phyloP scores from a whole-genome alignment of 306 rosid genomes.

The Arachis stenosperma region DNA sequence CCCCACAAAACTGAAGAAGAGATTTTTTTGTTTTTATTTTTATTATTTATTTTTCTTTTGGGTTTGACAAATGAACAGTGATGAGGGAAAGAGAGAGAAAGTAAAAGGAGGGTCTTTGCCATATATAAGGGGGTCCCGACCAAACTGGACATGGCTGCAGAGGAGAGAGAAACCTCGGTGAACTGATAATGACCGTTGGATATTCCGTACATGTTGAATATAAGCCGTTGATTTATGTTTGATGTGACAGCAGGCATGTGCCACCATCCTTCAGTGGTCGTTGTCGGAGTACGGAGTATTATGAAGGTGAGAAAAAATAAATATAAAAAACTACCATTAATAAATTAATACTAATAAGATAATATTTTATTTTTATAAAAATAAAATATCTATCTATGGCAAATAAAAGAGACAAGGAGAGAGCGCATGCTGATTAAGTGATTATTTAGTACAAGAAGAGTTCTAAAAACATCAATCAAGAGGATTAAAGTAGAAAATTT shows the following conservation, averaged over 20 bases:
- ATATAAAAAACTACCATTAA: background rate
- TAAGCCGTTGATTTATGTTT: conserved; percentile 26
- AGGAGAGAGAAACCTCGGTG: conserved; percentile 50
- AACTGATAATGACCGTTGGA: conserved; percentile 47
- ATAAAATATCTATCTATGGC: too few species aligned
- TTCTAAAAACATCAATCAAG: too few species aligned
- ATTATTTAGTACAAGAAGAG: too few species aligned
- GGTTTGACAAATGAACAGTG: background rate
- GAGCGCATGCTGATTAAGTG: too few species aligned
- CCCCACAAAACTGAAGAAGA: too few species aligned
- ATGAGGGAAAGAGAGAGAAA: conserved; percentile 44
- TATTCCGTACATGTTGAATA: conserved; percentile 53
- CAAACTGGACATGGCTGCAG: conserved; percentile 65
- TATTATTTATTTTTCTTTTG: conserved; percentile 12
- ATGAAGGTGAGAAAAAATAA: conserved; percentile 28
- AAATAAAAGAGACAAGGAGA: too few species aligned
- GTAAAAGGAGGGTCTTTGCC: conserved; percentile 43
- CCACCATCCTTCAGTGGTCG: conserved; percentile 89
- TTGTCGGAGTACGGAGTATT: conserved; percentile 84
- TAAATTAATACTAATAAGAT: too few species aligned
- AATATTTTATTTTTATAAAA: too few species aligned
- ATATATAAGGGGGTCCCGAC: conserved; percentile 73
- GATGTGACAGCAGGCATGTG: conserved; percentile 96
- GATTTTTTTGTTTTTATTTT: conserved; percentile 41
- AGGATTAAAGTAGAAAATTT: too few species aligned